Evolutionary conservation across 2,329 filamentous ascomycete species (phyloP), one percentile per base, ranked within the genome.

Genomic region (Pseudogymnoascus sp.): DNA sequence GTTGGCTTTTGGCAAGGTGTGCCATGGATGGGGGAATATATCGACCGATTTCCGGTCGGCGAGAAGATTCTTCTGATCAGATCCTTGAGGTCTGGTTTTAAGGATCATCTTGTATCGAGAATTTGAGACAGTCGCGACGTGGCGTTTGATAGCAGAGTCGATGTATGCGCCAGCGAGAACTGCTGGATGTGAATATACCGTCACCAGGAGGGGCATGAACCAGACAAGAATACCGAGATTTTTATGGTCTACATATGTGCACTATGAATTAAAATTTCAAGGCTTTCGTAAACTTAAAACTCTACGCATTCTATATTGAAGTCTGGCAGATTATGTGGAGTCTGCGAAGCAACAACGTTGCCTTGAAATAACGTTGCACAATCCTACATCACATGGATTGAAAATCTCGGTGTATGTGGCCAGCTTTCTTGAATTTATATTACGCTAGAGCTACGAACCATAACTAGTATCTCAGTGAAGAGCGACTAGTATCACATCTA

Each of bases 401-500:
- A 63, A 23, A 60, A 58, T 60, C 28, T 60, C 19, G 23, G 23
- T 39, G 4, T 19, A 30, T 25, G 30, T n/a, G 23, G 28, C 39
- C 61, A 62, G 35, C 42, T 60, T 55, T 41, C 42, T 38, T 38
- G 58, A 25, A 62, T 38, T 42, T 61, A 52, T 49, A 41, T 42
- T 30, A 14, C 49, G 49, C 49, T 55, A 33, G 49, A 62, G 62
- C 66, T 68, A 70, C 62, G 58, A 58, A 64, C 42, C 45, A 62
- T 35, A 55, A 38, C 45, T 62, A 63, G 62, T 62, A 55, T 58
- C 63, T 64, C 63, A 64, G 45, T 63, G 19, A 64, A 64, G 63
- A 64, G 63, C 62, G 58, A 62, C 62, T 58, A 64, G 60, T 30
- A 68, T 63, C 62, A 65, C 62, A 69, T 73, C 69, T 97, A 99